phyloP scores from a whole-genome alignment of 2,329 filamentous ascomycete genomes.

The Aspergillus sp. region DNA sequence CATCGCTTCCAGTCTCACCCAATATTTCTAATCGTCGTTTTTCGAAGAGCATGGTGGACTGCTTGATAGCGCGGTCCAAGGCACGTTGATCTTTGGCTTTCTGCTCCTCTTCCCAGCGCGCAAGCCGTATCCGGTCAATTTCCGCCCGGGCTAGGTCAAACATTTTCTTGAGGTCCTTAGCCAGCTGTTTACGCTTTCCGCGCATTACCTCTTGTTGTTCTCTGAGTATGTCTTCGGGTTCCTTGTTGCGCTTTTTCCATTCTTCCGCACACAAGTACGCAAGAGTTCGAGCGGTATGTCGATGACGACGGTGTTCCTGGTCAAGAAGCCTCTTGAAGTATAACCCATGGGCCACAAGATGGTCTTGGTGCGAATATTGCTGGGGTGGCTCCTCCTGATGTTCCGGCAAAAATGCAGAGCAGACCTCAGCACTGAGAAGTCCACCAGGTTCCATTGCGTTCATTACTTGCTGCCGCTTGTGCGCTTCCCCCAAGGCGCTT shows the following conservation, averaged over 20 bases:
- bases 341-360: slow-evolving; percentile 74
- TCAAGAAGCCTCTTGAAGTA: slow-evolving; percentile 80
- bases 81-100: slow-evolving; percentile 53
- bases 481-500: slow-evolving; percentile 67
- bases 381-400: slow-evolving; percentile 69
- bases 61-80: slow-evolving; percentile 53
- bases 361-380: slow-evolving; percentile 85
- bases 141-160: slow-evolving; percentile 61
- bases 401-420: slow-evolving; percentile 72
- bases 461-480: slow-evolving; percentile 67
- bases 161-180: slow-evolving; percentile 62
- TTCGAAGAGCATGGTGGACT: slow-evolving; percentile 52
- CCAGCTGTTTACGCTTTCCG: slow-evolving; percentile 69
- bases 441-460: slow-evolving; percentile 73
- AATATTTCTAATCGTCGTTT: slow-evolving; percentile 45
- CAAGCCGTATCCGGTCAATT: slow-evolving; percentile 56
- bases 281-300: slow-evolving; percentile 71
- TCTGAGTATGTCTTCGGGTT: slow-evolving; percentile 72
- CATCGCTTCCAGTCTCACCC: slow-evolving; percentile 63
- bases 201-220: slow-evolving; percentile 71
- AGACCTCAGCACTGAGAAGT: slow-evolving; percentile 67
- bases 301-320: slow-evolving; percentile 76
- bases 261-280: slow-evolving; percentile 56
- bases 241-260: slow-evolving; percentile 43
- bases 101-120: slow-evolving; percentile 59